phyloP scores from a whole-genome alignment of 768 basidiomycete genomes.

The Pleurotus tuoliensis region DNA sequence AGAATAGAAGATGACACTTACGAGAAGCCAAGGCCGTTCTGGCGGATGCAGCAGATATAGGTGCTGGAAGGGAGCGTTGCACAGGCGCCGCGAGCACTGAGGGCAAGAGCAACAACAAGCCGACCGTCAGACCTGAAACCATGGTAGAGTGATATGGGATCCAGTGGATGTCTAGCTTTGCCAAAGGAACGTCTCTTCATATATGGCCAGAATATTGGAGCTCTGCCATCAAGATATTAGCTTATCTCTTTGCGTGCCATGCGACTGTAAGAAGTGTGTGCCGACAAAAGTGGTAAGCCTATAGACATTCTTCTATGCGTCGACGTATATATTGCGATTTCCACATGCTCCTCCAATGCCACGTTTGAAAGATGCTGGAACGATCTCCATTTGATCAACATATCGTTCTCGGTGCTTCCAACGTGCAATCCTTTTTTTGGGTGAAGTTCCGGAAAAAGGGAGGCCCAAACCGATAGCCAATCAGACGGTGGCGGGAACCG shows the following conservation, averaged over 20 bases:
- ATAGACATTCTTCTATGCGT: slow-evolving; percentile 4
- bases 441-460: slow-evolving; percentile 54
- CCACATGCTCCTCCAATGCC: neutral
- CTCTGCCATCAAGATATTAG: neutral
- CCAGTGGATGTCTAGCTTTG: neutral
- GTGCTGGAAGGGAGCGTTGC: slow-evolving; percentile 7
- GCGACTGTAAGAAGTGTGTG: slow-evolving; percentile 1
- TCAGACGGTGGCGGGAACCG: slow-evolving; percentile 73
- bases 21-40: slow-evolving; percentile 6
- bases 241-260: slow-evolving; percentile 3
- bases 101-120: neutral
- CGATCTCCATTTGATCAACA: slow-evolving; percentile 68
- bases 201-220: neutral
- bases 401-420: slow-evolving; percentile 70
- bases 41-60: slow-evolving; percentile 8
- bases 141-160: neutral
- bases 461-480: slow-evolving; percentile 32
- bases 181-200: neutral
- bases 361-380: neutral
- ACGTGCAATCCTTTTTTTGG: slow-evolving; percentile 65
- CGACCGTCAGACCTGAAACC: neutral
- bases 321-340: slow-evolving; percentile 1
- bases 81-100: slow-evolving; percentile 1
- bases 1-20: neutral
- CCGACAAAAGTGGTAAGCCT: neutral